Conservation (phyloP, 2,329 filamentous ascomycete genomes). For the Colletotrichum caudatum region DNA sequence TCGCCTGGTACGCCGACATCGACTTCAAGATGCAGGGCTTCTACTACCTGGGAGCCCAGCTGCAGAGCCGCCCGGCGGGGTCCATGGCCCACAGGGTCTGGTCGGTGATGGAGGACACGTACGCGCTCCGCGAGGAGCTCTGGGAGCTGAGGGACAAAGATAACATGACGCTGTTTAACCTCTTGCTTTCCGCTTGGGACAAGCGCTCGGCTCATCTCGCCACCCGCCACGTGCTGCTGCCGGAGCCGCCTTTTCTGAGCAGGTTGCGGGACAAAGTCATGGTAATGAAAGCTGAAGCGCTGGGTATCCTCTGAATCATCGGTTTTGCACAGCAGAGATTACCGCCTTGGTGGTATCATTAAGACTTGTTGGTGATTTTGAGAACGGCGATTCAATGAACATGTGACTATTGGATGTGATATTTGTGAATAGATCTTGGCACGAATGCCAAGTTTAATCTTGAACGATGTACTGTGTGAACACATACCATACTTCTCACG, state of each 20-base stretch:
- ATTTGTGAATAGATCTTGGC: too few relatives aligned
- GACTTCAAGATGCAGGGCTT: conserved; percentile 69
- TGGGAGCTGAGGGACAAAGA: conserved; percentile 60
- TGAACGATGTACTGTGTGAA: too few relatives aligned
- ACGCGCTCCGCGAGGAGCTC: conserved; percentile 62
- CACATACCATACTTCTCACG: too few relatives aligned
- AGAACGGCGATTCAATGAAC: too few relatives aligned
- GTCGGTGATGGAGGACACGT: conserved; percentile 59
- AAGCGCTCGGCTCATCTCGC: neutral
- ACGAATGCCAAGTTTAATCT: too few relatives aligned
- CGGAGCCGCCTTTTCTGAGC: conserved; percentile 12
- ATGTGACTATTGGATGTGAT: too few relatives aligned
- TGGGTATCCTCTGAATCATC: neutral
- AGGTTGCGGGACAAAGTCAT: conserved; percentile 20
- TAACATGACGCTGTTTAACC: conserved; percentile 24
- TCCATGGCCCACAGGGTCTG: conserved; percentile 65
- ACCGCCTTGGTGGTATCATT: too few relatives aligned
- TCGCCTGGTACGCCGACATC: conserved; percentile 65
- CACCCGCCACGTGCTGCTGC: neutral
- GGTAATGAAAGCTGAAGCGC: conserved; percentile 21
- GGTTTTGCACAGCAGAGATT: too few relatives aligned
- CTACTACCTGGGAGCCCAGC: conserved; percentile 65
- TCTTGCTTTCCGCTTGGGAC: conserved; percentile 14
- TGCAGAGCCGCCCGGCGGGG: conserved; percentile 62
- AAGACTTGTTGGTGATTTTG: too few relatives aligned